Conservation (phyloP, 163 green algal genomes). For the Coccomyxa subellipsoidea region DNA sequence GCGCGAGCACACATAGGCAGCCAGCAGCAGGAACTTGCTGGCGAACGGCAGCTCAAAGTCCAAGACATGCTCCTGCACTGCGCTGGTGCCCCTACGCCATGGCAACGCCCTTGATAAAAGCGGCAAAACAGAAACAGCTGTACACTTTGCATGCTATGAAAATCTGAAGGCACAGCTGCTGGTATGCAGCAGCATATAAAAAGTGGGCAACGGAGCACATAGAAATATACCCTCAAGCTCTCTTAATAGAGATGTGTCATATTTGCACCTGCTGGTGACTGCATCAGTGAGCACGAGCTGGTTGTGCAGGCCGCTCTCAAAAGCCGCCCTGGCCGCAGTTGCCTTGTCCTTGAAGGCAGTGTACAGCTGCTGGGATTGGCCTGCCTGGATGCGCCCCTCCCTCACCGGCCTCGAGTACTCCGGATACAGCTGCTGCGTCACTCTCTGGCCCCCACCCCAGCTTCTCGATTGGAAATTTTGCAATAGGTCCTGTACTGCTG, state of each 20-base stretch:
- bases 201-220: no score
- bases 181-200: no score
- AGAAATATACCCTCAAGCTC: no score
- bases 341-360: conserved; percentile 18
- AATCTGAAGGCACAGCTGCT: no score
- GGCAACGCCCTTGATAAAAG: no score
- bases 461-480: no score
- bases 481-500: no score
- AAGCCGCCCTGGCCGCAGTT: background rate
- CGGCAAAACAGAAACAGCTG: no score
- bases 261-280: background rate
- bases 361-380: conserved; percentile 13
- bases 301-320: conserved; percentile 9
- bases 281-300: background rate
- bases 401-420: conserved; percentile 31
- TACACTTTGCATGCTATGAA: no score
- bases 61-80: conserved; percentile 14
- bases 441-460: conserved; percentile 20
- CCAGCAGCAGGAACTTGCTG: conserved; percentile 59
- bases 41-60: conserved; percentile 60
- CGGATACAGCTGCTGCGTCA: conserved; percentile 26
- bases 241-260: no score
- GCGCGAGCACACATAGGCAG: conserved; percentile 49
- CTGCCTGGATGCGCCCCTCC: conserved; percentile 15
- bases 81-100: background rate